phyloP scores from a whole-genome alignment of 495 filamentous ascomycete genomes.

The Clavariopsis aquatica region DNA sequence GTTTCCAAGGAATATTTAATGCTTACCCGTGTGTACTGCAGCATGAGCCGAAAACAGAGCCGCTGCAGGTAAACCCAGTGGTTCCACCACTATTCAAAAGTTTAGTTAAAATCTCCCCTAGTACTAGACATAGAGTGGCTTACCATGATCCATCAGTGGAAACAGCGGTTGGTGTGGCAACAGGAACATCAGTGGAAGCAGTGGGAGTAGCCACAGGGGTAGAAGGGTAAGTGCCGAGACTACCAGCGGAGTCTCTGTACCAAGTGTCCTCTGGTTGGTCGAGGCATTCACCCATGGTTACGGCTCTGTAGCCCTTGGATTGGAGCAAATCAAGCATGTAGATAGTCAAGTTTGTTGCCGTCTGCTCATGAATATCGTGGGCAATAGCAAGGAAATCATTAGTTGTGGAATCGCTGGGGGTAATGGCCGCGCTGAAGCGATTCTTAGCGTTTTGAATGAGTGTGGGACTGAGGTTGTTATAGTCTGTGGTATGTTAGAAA shows the following conservation, averaged over 20 bases:
- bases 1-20: too few species aligned
- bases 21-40: slow-evolving; percentile 27
- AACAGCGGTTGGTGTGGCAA: neutral
- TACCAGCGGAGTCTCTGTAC: slow-evolving; percentile 54
- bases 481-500: slow-evolving; percentile 51
- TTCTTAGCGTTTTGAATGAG: slow-evolving; percentile 71
- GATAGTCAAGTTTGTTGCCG: slow-evolving; percentile 71
- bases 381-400: slow-evolving; percentile 67
- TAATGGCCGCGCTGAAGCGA: slow-evolving; percentile 61
- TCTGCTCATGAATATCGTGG: slow-evolving; percentile 78
- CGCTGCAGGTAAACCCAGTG: slow-evolving; percentile 22
- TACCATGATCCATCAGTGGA: slow-evolving; percentile 6
- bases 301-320: slow-evolving; percentile 61
- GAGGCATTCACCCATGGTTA: slow-evolving; percentile 75
- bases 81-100: slow-evolving; percentile 16
- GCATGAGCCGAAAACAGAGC: slow-evolving; percentile 22
- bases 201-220: slow-evolving; percentile 31
- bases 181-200: slow-evolving; percentile 20
- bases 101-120: neutral
- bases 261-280: slow-evolving; percentile 69
- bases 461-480: slow-evolving; percentile 60
- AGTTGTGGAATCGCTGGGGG: slow-evolving; percentile 44
- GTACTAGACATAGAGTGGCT: neutral
- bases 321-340: slow-evolving; percentile 66
- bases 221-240: slow-evolving; percentile 31